These are phyloP conservation scores for Microascus cirrosus DNA, from an alignment of 2,329 filamentous ascomycete genomes.

Conservation along the genomic window DNA sequence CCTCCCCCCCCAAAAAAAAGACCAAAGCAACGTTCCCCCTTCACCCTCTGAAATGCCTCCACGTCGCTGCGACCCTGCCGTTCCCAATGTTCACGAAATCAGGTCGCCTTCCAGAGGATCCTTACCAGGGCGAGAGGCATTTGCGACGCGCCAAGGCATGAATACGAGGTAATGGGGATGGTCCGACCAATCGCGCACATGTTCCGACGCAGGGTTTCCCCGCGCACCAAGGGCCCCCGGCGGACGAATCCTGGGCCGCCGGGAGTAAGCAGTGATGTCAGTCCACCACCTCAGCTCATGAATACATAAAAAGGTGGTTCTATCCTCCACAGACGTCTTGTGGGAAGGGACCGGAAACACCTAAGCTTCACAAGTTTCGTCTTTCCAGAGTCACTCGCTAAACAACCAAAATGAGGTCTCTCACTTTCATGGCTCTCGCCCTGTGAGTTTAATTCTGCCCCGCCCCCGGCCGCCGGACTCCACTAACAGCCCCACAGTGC, in stretches of 20 bases:
- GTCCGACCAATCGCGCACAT: slow-evolving; percentile 1
- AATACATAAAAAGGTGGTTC: not conserved
- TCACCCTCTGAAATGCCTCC: too few species aligned
- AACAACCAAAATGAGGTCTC: slow-evolving; percentile 2
- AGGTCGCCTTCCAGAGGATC: not conserved
- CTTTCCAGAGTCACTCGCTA: not conserved
- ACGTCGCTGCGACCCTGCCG: not conserved
- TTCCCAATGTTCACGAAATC: not conserved
- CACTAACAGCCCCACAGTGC: slow-evolving; percentile 1
- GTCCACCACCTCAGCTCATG: not conserved
- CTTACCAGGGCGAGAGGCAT: not conserved
- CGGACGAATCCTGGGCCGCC: slow-evolving; percentile 1
- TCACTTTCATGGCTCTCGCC: not conserved
- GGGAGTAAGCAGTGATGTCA: not conserved
- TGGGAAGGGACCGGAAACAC: not conserved
- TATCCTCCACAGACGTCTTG: not conserved
- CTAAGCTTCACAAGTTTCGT: not conserved
- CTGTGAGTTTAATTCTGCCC: not conserved
- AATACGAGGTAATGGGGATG: slow-evolving; percentile 1
- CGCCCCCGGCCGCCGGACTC: not conserved
- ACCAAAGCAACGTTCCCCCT: too few species aligned
- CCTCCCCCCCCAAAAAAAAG: too few species aligned
- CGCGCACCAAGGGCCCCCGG: not conserved
- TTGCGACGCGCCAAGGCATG: slow-evolving; percentile 1
- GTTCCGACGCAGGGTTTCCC: not conserved